Conservation (phyloP, 495 filamentous ascomycete genomes). For the Penicillium lagena region DNA sequence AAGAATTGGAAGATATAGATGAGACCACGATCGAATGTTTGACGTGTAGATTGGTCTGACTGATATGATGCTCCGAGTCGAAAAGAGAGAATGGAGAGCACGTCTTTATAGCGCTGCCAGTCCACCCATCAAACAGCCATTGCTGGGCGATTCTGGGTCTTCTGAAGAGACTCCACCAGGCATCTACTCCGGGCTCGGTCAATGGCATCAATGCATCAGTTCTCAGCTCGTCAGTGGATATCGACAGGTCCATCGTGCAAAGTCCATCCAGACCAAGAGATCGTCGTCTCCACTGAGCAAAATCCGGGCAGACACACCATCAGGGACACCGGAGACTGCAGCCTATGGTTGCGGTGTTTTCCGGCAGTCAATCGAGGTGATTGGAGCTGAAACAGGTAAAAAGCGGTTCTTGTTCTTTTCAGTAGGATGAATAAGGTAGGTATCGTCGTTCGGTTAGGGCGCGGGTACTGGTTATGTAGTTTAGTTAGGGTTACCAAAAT, state of each 20-base stretch:
- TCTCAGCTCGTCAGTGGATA: not conserved
- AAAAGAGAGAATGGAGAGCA: not conserved
- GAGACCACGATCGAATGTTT: not conserved
- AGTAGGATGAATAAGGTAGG: not conserved
- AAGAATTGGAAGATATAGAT: not conserved
- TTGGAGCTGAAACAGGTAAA: not conserved
- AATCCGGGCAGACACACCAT: too few species aligned
- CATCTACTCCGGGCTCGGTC: not conserved
- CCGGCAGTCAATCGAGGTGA: not conserved
- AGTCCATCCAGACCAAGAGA: too few species aligned
- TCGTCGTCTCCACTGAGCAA: too few species aligned
- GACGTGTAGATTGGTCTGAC: not conserved
- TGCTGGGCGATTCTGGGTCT: not conserved
- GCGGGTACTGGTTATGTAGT: not conserved
- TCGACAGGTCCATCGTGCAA: not conserved
- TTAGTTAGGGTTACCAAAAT: not conserved
- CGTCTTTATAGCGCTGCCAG: not conserved
- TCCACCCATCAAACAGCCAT: not conserved
- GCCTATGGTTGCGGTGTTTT: not conserved
- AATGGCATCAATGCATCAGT: not conserved
- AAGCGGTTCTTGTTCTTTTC: not conserved
- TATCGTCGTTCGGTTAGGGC: not conserved
- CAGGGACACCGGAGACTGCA: not conserved
- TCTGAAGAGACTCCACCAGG: not conserved
- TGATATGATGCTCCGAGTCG: not conserved